Evolutionary conservation across 2,329 filamentous ascomycete species (phyloP).

Genomic region (Achaetomium macrosporum): DNA sequence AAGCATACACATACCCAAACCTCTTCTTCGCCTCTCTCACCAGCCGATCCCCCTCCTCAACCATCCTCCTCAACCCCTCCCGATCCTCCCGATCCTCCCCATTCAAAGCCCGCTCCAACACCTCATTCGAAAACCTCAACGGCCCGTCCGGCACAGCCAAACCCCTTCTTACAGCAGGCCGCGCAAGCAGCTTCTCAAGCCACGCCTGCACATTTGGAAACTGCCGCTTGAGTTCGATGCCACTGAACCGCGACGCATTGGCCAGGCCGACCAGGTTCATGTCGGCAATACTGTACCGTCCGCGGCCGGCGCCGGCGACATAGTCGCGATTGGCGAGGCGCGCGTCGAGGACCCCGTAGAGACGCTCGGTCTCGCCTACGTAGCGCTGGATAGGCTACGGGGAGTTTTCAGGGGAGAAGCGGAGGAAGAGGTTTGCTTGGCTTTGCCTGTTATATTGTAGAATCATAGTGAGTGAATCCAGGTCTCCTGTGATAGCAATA

Average conservation of each 20-base stretch:
- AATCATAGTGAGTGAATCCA: neutral
- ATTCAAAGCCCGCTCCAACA: slow-evolving; percentile 33
- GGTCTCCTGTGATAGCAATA: too few relatives aligned
- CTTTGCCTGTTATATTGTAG: slow-evolving; percentile 44
- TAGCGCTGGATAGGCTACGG: slow-evolving; percentile 69
- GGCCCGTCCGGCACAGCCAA: slow-evolving; percentile 51
- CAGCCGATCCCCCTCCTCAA: slow-evolving; percentile 33
- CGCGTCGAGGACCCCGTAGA: slow-evolving; percentile 66
- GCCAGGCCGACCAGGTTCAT: slow-evolving; percentile 66
- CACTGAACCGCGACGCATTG: slow-evolving; percentile 33
- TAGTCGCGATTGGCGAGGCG: slow-evolving; percentile 52
- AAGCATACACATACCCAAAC: slow-evolving; percentile 43
- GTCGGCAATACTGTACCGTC: slow-evolving; percentile 62
- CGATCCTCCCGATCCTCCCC: slow-evolving; percentile 34
- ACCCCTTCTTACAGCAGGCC: slow-evolving; percentile 59
- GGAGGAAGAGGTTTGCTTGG: slow-evolving; percentile 67
- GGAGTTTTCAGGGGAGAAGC: slow-evolving; percentile 56
- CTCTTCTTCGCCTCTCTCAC: slow-evolving; percentile 39
- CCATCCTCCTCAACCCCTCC: slow-evolving; percentile 33
- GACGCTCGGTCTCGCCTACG: slow-evolving; percentile 65
- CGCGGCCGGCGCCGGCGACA: slow-evolving; percentile 46
- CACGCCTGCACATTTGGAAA: slow-evolving; percentile 63
- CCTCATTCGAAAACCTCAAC: slow-evolving; percentile 19
- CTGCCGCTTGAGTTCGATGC: slow-evolving; percentile 52
- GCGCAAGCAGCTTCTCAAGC: slow-evolving; percentile 55